phyloP scores from a whole-genome alignment of 768 basidiomycete genomes.

The Phlebiopsis gigantea region DNA sequence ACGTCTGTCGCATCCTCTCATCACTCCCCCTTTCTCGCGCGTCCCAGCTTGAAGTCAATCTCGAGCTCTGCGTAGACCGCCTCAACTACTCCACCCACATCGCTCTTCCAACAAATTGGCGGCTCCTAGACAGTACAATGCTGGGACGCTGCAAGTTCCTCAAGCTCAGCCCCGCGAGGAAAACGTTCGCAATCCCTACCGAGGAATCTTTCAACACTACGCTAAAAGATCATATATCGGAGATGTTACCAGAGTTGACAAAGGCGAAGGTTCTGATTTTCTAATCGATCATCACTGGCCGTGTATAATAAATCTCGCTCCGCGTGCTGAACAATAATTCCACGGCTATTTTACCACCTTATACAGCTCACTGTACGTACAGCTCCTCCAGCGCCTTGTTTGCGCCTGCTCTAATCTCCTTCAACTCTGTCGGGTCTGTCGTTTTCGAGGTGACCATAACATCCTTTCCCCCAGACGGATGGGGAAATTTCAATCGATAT shows the following conservation, averaged over 20 bases:
- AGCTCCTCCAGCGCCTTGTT: no score
- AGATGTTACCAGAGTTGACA: not conserved
- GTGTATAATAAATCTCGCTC: no score
- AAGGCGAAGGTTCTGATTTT: not conserved
- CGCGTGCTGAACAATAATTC: no score
- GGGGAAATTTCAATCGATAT: not conserved
- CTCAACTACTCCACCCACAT: constrained; percentile 2
- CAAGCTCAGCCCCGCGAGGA: not conserved
- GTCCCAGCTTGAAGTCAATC: not conserved
- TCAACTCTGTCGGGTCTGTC: no score
- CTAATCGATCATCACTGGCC: no score
- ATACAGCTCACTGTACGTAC: no score
- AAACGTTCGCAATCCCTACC: not conserved
- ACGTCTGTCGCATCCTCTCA: not conserved
- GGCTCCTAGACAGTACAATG: not conserved
- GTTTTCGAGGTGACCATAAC: not conserved
- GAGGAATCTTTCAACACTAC: not conserved
- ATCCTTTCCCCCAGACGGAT: not conserved
- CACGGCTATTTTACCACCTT: no score
- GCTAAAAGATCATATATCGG: not conserved
- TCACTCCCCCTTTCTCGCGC: constrained; percentile 2
- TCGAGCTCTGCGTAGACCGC: constrained; percentile 4
- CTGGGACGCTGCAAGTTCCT: not conserved
- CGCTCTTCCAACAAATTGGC: not conserved
- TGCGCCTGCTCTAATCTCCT: no score